phyloP scores from a whole-genome alignment of 176 grass and related monocot genomes.

The Carex parvula region DNA sequence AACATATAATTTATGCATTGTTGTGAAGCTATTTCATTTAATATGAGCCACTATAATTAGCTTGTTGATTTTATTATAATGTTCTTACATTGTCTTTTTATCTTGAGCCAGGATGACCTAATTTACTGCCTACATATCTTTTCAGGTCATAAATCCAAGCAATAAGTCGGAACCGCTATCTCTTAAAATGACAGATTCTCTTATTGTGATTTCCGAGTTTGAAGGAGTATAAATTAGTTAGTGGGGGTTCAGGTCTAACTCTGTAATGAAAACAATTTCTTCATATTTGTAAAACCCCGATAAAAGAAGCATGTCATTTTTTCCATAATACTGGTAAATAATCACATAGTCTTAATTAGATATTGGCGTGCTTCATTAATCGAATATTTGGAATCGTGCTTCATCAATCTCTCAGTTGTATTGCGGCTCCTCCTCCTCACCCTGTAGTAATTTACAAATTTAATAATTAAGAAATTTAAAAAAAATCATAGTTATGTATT shows the following conservation, averaged over 20 bases:
- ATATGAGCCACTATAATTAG: background rate
- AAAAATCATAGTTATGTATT: too few species aligned
- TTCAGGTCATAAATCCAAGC: constrained; percentile 77
- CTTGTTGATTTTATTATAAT: background rate
- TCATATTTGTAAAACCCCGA: background rate
- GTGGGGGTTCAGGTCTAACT: background rate
- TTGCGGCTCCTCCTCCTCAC: too few species aligned
- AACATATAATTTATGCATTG: background rate
- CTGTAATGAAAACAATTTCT: background rate
- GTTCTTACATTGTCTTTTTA: background rate
- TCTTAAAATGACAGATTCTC: constrained; percentile 73
- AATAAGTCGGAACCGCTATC: constrained; percentile 68
- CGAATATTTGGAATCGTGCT: too few species aligned
- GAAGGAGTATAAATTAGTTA: constrained; percentile 50
- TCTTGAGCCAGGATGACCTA: background rate
- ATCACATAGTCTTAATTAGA: too few species aligned
- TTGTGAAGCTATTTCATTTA: background rate
- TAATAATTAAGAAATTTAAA: too few species aligned
- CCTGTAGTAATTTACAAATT: too few species aligned
- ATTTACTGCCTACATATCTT: constrained; percentile 17
- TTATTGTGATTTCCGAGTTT: constrained; percentile 88
- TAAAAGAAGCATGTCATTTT: background rate
- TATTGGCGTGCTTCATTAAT: too few species aligned
- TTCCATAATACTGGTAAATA: background rate
- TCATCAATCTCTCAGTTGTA: too few species aligned